Evolutionary conservation across 1,139 yeast genomes (phyloP).

Genomic region (Geotrichum klebahnii): DNA sequence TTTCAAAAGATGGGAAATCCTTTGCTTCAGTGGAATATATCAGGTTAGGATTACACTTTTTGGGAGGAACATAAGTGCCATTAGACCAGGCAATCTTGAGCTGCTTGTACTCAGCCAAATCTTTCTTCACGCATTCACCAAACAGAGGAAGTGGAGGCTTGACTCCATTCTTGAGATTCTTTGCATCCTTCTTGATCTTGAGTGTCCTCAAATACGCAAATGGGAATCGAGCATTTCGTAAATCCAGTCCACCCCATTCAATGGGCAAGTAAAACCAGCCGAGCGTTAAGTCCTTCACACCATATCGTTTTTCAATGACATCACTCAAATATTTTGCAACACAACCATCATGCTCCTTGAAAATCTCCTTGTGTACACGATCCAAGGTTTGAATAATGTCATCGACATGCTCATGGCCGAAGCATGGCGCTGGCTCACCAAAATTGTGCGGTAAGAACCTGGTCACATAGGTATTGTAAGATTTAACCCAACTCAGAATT

Average conservation of each 20-base stretch:
- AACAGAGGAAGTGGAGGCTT: slow-evolving; percentile 8
- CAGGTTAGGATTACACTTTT: slow-evolving; percentile 5
- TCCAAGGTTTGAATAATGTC: slow-evolving; percentile 23
- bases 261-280: slow-evolving; percentile 26
- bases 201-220: slow-evolving; percentile 4
- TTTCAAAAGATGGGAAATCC: slow-evolving; percentile 15
- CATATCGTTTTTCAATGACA: slow-evolving; percentile 14
- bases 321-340: slow-evolving; percentile 5
- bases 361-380: slow-evolving; percentile 20
- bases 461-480: slow-evolving; percentile 24
- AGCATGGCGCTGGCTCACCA: slow-evolving; percentile 22
- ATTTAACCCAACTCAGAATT: slow-evolving; percentile 23
- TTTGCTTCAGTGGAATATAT: slow-evolving; percentile 1
- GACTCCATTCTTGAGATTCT: slow-evolving; percentile 2
- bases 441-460: slow-evolving; percentile 22
- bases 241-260: slow-evolving; percentile 24
- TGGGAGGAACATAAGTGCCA: background rate
- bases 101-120: slow-evolving; percentile 14
- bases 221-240: slow-evolving; percentile 21
- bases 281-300: slow-evolving; percentile 14
- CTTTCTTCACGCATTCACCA: slow-evolving; percentile 15
- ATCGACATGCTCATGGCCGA: slow-evolving; percentile 23
- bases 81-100: slow-evolving; percentile 7
- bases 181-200: slow-evolving; percentile 4
- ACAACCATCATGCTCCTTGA: slow-evolving; percentile 17